Evolutionary conservation across 164 flowering plant genomes (phyloP).

Genomic region (Cinnamomum micranthum): DNA sequence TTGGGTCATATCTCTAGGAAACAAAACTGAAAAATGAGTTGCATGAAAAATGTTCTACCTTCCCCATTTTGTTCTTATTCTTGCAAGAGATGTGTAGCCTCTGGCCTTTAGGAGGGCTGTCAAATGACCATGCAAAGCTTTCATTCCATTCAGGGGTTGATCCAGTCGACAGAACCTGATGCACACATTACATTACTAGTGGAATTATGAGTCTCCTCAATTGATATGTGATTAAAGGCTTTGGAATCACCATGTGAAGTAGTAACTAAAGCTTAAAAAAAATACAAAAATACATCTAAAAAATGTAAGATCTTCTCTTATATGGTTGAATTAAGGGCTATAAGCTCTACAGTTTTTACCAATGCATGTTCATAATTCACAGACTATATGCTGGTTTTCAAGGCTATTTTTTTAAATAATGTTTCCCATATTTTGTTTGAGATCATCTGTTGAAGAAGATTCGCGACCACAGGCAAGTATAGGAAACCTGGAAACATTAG

Average conservation of each 20-base stretch:
- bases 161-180: slow-evolving; percentile 85
- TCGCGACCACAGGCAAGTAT: background rate
- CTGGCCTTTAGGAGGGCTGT: slow-evolving; percentile 97
- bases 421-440: background rate
- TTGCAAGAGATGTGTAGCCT: slow-evolving; percentile 98
- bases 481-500: too few relatives aligned
- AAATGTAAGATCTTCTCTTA: background rate
- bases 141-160: slow-evolving; percentile 97
- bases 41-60: slow-evolving; percentile 42
- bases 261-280: background rate
- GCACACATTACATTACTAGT: background rate
- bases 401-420: background rate
- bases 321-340: background rate
- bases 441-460: background rate
- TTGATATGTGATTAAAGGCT: background rate
- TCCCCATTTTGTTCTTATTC: slow-evolving; percentile 98
- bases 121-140: slow-evolving; percentile 89
- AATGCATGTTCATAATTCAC: background rate
- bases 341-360: background rate
- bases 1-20: background rate
- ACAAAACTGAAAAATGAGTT: background rate
- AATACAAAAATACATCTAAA: background rate
- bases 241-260: background rate
- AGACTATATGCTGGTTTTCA: too few relatives aligned
- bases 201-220: background rate